Base-by-base conservation (phyloP, 176 grass and related monocot species). In the Rhynchospora breviuscula region DNA sequence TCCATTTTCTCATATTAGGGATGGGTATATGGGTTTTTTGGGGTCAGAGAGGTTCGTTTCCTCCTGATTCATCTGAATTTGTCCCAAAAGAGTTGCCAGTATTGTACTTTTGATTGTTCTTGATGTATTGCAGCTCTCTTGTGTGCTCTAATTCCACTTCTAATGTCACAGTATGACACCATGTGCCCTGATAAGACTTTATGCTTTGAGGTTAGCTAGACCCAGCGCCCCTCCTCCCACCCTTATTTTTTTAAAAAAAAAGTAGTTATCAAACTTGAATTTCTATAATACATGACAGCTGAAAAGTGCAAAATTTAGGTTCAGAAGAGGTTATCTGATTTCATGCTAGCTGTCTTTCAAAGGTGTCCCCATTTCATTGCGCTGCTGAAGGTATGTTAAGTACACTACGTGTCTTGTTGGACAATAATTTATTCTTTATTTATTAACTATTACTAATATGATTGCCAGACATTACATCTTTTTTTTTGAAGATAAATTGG, bases 121-220 rank as follows among this genome's bases (percentile, higher is more conserved):
- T 31, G 47, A 54, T 29, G 22, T 85, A 14, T 21, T 93, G 83
- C 95, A 98, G 95, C 95, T 35, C 85, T 98, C 51, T 80, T 95
- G 48, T 98, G 92, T 89, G 91, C 95, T 87, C 83, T 98, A 64
- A 91, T 95, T 95, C 95, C 92, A 57, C 81, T 95, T 59, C 67
- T 93, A 54, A 91, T 98, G 92, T 94, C 92, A 81, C 94, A 91
- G 84, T 95, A 95, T 83, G 89, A 89, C 84, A 90, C 91, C 78
- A 93, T 92, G 85, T 98, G 94, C 83, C 95, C 92, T 79, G 91
- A 98, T 74, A 95, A 98, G 83, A 84, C 87, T 81, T 98, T 95
- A 79, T 95, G 92, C 58, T 95, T 95, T 18, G 88, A 98, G 95
- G 95, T 98, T 89, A 17, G 26, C 51, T 14, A 40, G 35, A 40